Evolutionary conservation across 2,329 filamentous ascomycete species (phyloP).

Genomic region (Aspergillus caelatus): DNA sequence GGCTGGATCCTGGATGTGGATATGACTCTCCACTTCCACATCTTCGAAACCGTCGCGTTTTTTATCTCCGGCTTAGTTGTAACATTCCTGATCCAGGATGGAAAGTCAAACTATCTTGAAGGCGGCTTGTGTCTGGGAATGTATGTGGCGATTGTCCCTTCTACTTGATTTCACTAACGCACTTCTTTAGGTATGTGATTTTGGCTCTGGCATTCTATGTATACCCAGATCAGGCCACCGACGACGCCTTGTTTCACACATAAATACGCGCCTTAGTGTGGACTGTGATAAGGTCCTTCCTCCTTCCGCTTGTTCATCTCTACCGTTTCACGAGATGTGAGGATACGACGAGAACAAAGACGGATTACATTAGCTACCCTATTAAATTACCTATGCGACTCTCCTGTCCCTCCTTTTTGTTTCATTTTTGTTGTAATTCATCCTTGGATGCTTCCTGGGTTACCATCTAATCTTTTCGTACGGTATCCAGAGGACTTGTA

Average conservation of each 20-base stretch:
- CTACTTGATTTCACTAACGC: conserved; percentile 12
- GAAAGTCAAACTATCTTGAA: conserved; percentile 82
- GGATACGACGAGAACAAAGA: background rate
- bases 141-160: conserved; percentile 40
- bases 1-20: conserved; percentile 74
- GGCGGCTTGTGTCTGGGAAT: conserved; percentile 70
- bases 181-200: conserved; percentile 41
- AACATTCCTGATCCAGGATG: conserved; percentile 74
- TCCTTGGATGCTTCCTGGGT: background rate
- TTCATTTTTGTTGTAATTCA: background rate
- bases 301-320: background rate
- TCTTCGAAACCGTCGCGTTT: conserved; percentile 77
- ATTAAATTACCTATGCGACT: background rate
- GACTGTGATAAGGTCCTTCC: no score
- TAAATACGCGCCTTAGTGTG: conserved; percentile 1
- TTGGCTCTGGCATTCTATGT: conserved; percentile 53
- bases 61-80: conserved; percentile 75
- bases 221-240: conserved; percentile 46
- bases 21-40: conserved; percentile 82
- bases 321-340: background rate
- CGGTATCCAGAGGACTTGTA: conserved; percentile 5
- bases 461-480: background rate
- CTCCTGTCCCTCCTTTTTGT: conserved; percentile 4
- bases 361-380: background rate
- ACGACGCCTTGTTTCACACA: conserved; percentile 17